Evolutionary conservation across 176 grass and related monocot species (phyloP), one percentile per base, ranked within the genome.

Genomic region (Eremochloa ophiuroides): DNA sequence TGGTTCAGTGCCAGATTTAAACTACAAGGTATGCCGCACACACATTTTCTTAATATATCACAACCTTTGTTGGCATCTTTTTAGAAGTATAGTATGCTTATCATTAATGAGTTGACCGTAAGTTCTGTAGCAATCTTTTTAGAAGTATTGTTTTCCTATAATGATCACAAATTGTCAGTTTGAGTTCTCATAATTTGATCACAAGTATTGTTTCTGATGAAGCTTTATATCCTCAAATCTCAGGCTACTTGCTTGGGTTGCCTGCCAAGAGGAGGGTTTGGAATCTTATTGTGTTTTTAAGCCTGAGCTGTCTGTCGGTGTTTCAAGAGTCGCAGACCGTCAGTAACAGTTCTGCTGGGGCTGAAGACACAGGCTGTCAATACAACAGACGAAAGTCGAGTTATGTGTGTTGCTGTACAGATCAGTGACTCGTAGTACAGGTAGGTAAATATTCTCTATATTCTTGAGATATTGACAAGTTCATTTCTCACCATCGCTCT

Each of bases 391-490:
- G 4, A 82, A 60, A 66, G 59, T 78, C 70, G 17, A 82, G 27
- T 82, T 72, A 60, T 71, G 47, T 78, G 30, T 79, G 48, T 68
- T 79, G 4, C 59, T 86, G 83, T 89, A 86, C 59, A 86, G 61
- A 83, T 74, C 69, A 84, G 64, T 85, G 79, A 78, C 79, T 78
- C 9, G 13, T 56, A 73, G 66, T 44, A 73, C 48, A 82, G 79
- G 83, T 89, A 82, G 78, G 83, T 90, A 86, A 85, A 90, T 78
- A 78, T 73, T 85, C n/a, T 71, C 35, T 78, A 89, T 82, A 82
- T 59, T 78, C 44, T 76, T 58, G 82, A 85, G 55, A 63, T 67
- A 73, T 73, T 44, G 38, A 8, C 43, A 71, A 44, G 12, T 44
- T 82, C 12, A 26, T 65, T 65, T 77, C 68, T 81, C 81, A 10